Evolutionary conservation across 2,329 filamentous ascomycete species (phyloP).

Genomic region (Davidsoniella eucalypti): DNA sequence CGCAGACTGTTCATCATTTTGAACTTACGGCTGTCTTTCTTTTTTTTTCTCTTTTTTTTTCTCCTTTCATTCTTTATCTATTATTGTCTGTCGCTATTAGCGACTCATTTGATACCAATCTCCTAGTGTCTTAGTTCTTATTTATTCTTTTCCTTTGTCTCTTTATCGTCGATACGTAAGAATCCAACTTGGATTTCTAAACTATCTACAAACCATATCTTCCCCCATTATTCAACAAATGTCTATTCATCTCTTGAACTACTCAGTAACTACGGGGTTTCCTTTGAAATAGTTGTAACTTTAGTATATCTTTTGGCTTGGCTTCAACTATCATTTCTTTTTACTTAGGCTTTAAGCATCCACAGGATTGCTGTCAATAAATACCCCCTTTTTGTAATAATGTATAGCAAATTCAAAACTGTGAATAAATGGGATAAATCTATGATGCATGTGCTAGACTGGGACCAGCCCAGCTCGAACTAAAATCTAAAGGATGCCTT

Average conservation of each 20-base stretch:
- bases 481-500: too few species aligned
- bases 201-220: too few species aligned
- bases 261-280: too few species aligned
- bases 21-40: neutral
- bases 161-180: neutral
- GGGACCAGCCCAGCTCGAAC: too few species aligned
- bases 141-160: neutral
- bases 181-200: too few species aligned
- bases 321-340: neutral
- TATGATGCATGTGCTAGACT: too few species aligned
- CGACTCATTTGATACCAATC: constrained; percentile 4
- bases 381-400: neutral
- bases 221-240: too few species aligned
- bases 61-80: neutral
- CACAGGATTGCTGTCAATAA: neutral
- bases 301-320: too few species aligned
- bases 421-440: too few species aligned
- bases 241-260: too few species aligned
- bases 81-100: neutral
- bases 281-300: too few species aligned
- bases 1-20: neutral
- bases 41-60: constrained; percentile 2
- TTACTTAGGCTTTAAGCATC: neutral
- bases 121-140: neutral
- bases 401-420: too few species aligned